These are phyloP conservation scores for Cutaneotrichosporon daszewskae DNA, from an alignment of 1,284 basidiomycete species.

Conservation along the genomic window DNA sequence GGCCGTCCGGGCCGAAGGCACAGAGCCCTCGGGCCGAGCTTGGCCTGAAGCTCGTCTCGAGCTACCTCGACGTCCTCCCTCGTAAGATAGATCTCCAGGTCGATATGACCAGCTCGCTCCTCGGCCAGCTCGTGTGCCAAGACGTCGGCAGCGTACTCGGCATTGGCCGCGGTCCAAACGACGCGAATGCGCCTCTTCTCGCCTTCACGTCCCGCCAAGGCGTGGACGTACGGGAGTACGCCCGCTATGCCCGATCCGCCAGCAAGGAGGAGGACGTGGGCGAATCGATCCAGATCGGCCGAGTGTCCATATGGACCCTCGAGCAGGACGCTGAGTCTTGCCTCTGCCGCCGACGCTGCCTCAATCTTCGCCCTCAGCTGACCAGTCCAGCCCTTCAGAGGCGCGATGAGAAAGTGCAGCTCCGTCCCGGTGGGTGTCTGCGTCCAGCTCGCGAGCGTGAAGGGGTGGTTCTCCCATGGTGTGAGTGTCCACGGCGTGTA, in stretches of 20 bases:
- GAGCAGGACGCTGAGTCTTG: conserved; percentile 16
- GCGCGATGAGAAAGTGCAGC: conserved; percentile 27
- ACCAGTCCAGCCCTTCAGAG: conserved; percentile 22
- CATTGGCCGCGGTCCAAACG: conserved; percentile 26
- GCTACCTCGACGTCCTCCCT: neutral
- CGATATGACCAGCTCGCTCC: neutral
- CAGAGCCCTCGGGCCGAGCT: neutral
- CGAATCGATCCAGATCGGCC: conserved; percentile 19
- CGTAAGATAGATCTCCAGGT: conserved; percentile 14
- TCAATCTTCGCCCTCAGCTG: conserved; percentile 6
- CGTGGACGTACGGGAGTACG: conserved; percentile 27
- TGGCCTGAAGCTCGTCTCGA: neutral
- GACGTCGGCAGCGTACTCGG: conserved; percentile 26
- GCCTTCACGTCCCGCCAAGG: conserved; percentile 1
- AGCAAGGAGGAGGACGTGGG: conserved; percentile 24
- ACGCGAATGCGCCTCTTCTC: conserved; percentile 8
- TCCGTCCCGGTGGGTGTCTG: conserved; percentile 2
- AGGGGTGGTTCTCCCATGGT: conserved; percentile 34
- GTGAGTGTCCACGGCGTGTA: conserved; percentile 22
- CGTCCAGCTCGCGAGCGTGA: conserved; percentile 26
- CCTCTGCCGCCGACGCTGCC: neutral
- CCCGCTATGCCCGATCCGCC: conserved; percentile 33
- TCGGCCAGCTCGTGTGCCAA: conserved; percentile 20
- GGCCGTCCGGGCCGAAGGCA: conserved; percentile 20
- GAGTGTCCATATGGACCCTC: conserved; percentile 36